Percentiles rank a stretch among this genome's conserved stretches.
phyloP scores from a whole-genome alignment of 371 early-diverging fungal genomes.

The Lichtheimia ornata region DNA sequence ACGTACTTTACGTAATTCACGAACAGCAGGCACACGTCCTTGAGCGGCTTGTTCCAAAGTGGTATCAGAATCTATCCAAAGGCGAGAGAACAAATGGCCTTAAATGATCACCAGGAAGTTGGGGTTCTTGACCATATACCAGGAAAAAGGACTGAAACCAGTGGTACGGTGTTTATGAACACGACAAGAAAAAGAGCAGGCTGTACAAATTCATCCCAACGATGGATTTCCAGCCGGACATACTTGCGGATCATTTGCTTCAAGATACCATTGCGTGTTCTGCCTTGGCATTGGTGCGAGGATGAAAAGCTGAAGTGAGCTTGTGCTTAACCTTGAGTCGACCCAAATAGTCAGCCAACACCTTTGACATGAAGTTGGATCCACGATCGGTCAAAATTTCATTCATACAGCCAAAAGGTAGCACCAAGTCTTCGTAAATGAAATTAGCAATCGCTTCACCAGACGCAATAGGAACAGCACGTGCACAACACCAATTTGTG shows the following conservation, averaged over 20 bases:
- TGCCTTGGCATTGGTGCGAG: constrained; percentile 24
- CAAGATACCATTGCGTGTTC: constrained; percentile 20
- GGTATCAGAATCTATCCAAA: neutral
- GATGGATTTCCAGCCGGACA: constrained; percentile 3
- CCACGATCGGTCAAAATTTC: constrained; percentile 29
- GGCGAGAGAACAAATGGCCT: constrained; percentile 4
- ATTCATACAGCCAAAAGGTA: constrained; percentile 28
- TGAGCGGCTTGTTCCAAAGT: neutral
- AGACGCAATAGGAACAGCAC: constrained; percentile 33
- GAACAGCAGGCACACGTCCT: neutral
- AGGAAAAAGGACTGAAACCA: constrained; percentile 19
- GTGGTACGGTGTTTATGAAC: constrained; percentile 13
- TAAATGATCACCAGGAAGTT: constrained; percentile 15
- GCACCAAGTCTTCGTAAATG: constrained; percentile 32
- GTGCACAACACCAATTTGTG: constrained; percentile 42
- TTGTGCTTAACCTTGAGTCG: constrained; percentile 16
- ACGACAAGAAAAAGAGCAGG: constrained; percentile 20
- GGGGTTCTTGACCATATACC: constrained; percentile 19
- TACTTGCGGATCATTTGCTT: constrained; percentile 11
- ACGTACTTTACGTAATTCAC: neutral
- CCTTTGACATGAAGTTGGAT: constrained; percentile 21
- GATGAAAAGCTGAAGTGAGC: constrained; percentile 25
- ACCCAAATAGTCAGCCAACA: neutral
- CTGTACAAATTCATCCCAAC: constrained; percentile 13
- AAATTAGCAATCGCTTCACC: constrained; percentile 18